These are phyloP conservation scores for Cyclostephanos invisitatus DNA, from an alignment of 108 stramenopile genomes.

Conservation along the genomic window DNA sequence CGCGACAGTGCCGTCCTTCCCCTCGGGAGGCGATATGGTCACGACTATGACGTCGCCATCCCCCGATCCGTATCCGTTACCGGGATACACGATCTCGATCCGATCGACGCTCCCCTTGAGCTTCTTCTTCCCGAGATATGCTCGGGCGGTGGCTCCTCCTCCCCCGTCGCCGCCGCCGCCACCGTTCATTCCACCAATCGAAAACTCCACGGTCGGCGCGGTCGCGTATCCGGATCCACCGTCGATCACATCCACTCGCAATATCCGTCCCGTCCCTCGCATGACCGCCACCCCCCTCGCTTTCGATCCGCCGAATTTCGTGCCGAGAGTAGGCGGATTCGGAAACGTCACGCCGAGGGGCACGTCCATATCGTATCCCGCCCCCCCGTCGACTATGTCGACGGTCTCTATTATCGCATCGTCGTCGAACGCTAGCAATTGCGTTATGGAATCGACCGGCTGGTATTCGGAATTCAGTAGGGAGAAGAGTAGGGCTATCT, in stretches of 20 bases:
- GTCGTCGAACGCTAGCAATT: conserved; percentile 71
- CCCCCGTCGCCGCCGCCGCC: conserved; percentile 2
- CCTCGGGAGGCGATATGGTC: conserved; percentile 59
- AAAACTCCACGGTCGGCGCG: conserved; percentile 64
- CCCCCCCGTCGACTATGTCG: conserved; percentile 54
- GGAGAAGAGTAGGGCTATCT: conserved; percentile 82
- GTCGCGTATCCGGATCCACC: conserved; percentile 69
- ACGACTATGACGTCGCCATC: conserved; percentile 52
- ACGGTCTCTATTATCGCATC: conserved; percentile 69
- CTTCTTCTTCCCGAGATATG: conserved; percentile 55
- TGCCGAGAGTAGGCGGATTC: conserved; percentile 49
- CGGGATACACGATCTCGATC: conserved; percentile 62
- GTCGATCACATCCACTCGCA: conserved; percentile 66
- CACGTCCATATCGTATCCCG: conserved; percentile 50
- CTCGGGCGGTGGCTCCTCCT: conserved; percentile 63
- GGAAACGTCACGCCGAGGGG: conserved; percentile 64
- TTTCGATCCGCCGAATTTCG: conserved; percentile 36
- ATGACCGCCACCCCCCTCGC: conserved; percentile 71
- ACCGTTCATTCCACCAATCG: neutral
- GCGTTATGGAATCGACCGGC: conserved; percentile 70
- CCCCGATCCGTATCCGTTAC: conserved; percentile 64
- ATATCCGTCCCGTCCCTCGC: conserved; percentile 60
- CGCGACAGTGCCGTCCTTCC: conserved; percentile 55
- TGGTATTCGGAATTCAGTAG: conserved; percentile 64
- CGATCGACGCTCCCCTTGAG: conserved; percentile 72